Evolutionary conservation across 306 rosid species (phyloP), one percentile per base, ranked within the genome.

Genomic region (Fragaria nilgerrensis): DNA sequence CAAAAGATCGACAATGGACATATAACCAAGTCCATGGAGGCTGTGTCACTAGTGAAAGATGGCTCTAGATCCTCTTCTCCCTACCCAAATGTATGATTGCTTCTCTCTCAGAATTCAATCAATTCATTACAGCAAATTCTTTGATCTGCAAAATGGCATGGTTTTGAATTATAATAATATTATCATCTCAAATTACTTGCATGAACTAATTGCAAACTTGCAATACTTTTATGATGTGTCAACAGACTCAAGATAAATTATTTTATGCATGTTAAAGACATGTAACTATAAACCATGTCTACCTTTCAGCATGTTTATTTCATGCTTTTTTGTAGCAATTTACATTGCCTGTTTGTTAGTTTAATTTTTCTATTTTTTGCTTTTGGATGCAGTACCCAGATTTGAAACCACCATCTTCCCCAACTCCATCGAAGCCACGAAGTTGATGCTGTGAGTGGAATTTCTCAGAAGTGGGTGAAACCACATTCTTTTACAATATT

Each of bases 351-450:
- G 27, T 66, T 68, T 44, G 12, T 29, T n/a, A 27, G 7, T 25
- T 6, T 55, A n/a, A 22, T 72, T 43, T 5, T 43, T 13, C 23
- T 43, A 36, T 23, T 49, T 49, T 63, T 58, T 64, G 70, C 25
- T 70, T 75, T 49, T 78, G 78, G 65, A 27, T 77, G 63, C 93
- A 89, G 98, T 89, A 87, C 78, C 96, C 94, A 19, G 96, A 90
- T 84, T 75, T 92, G 86, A 94, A 92, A 83, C 94, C 94, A 29
- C 97, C 97, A 3, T 82, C 94, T 32, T 90, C 93, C 76, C 93
- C 97, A 43, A 88, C 85, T 72, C 94, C 93, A 23, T 87, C 91
- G 75, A 90, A 88, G 87, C 90, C 96, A 78, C 80, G 79, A 77
- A 64, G 75, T 45, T 78, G 84, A 77, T 47, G 76, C 44, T 55